Evolutionary conservation across 306 rosid species (phyloP).

Genomic region (Cucumis hystrix): DNA sequence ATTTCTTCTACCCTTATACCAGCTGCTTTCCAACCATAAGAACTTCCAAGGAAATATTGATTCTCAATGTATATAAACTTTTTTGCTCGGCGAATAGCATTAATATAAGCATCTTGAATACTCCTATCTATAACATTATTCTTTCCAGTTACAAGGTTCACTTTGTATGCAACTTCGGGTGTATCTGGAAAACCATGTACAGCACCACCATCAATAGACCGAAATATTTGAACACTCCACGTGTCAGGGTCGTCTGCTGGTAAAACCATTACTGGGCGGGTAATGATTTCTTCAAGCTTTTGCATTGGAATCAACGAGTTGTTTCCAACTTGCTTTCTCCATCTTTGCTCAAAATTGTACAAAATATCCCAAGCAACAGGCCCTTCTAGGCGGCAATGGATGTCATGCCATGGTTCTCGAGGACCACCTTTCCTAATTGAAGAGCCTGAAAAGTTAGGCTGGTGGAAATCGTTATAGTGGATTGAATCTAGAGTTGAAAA

Average conservation of each 20-base stretch:
- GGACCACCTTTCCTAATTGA: constrained; percentile 80
- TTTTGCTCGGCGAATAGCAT: constrained; percentile 65
- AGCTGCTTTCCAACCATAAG: constrained; percentile 54
- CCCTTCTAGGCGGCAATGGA: constrained; percentile 75
- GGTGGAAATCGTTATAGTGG: constrained; percentile 64
- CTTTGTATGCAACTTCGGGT: constrained; percentile 23
- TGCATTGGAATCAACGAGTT: constrained; percentile 18
- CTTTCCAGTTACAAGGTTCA: constrained; percentile 69
- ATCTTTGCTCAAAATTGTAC: constrained; percentile 67
- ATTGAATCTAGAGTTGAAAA: constrained; percentile 37
- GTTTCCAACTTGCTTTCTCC: constrained; percentile 51
- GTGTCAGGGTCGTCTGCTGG: constrained; percentile 15
- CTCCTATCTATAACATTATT: constrained; percentile 54
- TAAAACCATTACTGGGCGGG: constrained; percentile 9
- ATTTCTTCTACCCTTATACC: constrained; percentile 48
- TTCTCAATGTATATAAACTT: constrained; percentile 84
- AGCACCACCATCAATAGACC: constrained; percentile 77
- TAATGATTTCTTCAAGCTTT: constrained; percentile 16
- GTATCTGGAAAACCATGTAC: constrained; percentile 49
- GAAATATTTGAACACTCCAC: constrained; percentile 77
- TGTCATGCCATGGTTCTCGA: constrained; percentile 94
- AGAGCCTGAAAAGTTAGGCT: constrained; percentile 59
- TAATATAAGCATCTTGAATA: constrained; percentile 70
- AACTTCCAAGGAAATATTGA: constrained; percentile 81
- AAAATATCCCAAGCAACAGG: constrained; percentile 73